These are phyloP conservation scores for Andrographis paniculata DNA, from an alignment of 305 asterid genomes.

Conservation along the genomic window DNA sequence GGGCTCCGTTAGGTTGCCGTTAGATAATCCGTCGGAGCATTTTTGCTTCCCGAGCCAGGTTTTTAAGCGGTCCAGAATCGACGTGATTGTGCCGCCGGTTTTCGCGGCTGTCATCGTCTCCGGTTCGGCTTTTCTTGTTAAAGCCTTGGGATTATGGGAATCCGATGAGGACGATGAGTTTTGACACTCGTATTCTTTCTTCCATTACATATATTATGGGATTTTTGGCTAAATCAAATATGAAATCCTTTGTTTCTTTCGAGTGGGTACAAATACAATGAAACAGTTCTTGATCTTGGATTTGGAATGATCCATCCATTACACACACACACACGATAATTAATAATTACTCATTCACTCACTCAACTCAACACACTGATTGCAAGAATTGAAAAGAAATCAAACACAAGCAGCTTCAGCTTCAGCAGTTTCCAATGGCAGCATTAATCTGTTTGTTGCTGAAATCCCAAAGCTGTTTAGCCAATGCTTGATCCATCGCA, in stretches of 20 bases:
- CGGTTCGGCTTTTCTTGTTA: conserved; percentile 39
- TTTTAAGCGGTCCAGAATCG: conserved; percentile 36
- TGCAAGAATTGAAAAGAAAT: background rate
- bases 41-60: conserved; percentile 39
- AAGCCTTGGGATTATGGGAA: conserved; percentile 53
- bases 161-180: conserved; percentile 27
- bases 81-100: conserved; percentile 46
- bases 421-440: conserved; percentile 26
- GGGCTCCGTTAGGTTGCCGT: conserved; percentile 49
- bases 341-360: no score
- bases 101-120: conserved; percentile 48
- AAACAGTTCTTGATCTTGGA: no score
- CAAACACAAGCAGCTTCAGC: background rate
- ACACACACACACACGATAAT: no score
- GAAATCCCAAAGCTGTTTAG: conserved; percentile 61
- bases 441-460: conserved; percentile 46
- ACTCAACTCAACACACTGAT: background rate
- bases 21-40: conserved; percentile 46
- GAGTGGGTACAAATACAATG: no score
- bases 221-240: no score
- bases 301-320: no score
- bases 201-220: no score
- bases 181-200: background rate
- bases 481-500: conserved; percentile 39
- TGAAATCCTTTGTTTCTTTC: no score